These are phyloP conservation scores for Circinella umbellata DNA, from an alignment of 371 early-diverging fungal genomes.

Conservation along the genomic window DNA sequence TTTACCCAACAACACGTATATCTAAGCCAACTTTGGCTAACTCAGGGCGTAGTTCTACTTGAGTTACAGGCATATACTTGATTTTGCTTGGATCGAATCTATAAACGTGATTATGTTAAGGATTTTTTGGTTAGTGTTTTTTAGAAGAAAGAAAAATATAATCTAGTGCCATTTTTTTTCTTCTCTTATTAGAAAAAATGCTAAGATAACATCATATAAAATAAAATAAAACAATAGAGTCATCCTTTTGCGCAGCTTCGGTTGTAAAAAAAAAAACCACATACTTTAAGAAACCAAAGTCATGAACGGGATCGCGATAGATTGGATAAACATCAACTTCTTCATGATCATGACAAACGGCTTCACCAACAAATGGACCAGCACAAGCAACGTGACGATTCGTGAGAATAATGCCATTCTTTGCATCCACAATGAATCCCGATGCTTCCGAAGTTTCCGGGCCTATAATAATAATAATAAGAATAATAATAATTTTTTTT, in stretches of 20 bases:
- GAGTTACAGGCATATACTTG: slow-evolving; percentile 81
- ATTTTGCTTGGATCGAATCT: slow-evolving; percentile 76
- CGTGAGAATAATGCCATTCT: slow-evolving; percentile 86
- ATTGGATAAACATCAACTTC: slow-evolving; percentile 87
- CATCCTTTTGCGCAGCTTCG: background rate
- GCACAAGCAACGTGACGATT: slow-evolving; percentile 94
- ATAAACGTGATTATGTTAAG: slow-evolving; percentile 14
- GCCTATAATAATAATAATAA: slow-evolving; percentile 9
- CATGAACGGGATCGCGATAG: slow-evolving; percentile 86
- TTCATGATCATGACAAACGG: slow-evolving; percentile 91
- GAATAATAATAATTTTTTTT: too few species aligned
- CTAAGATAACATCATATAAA: background rate
- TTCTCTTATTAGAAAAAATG: background rate
- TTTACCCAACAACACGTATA: slow-evolving; percentile 87
- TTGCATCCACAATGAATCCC: slow-evolving; percentile 94
- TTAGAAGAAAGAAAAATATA: too few species aligned
- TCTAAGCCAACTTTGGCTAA: slow-evolving; percentile 90
- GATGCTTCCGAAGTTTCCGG: slow-evolving; percentile 60
- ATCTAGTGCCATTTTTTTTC: too few species aligned
- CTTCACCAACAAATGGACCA: slow-evolving; percentile 90
- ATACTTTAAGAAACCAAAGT: slow-evolving; percentile 66
- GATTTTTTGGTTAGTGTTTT: too few species aligned
- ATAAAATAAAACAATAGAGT: too few species aligned
- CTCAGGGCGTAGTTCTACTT: slow-evolving; percentile 82
- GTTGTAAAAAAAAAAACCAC: background rate